Evolutionary conservation across 2,329 filamentous ascomycete species (phyloP), one percentile per base, ranked within the genome.

Genomic region (Delphinella strobiligena): DNA sequence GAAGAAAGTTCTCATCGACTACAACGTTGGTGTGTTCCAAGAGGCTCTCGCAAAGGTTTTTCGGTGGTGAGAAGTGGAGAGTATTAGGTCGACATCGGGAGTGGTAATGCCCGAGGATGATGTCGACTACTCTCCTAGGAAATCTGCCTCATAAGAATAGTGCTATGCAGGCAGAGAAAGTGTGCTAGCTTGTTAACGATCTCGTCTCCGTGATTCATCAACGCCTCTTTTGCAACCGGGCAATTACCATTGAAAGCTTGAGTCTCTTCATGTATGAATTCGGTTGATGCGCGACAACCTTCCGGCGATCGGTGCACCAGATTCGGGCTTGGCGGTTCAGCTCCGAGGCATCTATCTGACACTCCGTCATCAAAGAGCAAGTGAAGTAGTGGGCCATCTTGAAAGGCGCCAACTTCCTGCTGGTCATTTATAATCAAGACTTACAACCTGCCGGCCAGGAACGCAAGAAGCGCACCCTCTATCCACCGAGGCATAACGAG

Each of bases 21-120:
- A 89, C 74, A 91, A 93, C 51, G 82, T 89, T 2, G 80, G 85
- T 52, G 79, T 84, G 0, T 80, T 88, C 22, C 82, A 88, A 36
- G 77, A 83, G 52, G 84, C 84, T 0, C 61, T 93, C 53, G 76
- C 78, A 30, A 77, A 87, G 55, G 85, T 91, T 46, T 91, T 91
- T 52, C 68, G 57, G 19, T 47, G 4, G 42, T 41, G 17, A 37
- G 17, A 8, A 24, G 14, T n/a, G n/a, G n/a, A n/a, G n/a, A n/a
- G n/a, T n/a, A n/a, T n/a, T n/a, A n/a, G n/a, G n/a, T n/a, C n/a
- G n/a, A n/a, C n/a, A n/a, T n/a, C n/a, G n/a, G n/a, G n/a, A n/a
- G n/a, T n/a, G n/a, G n/a, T n/a, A n/a, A n/a, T n/a, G n/a, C n/a
- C n/a, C n/a, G n/a, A n/a, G n/a, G n/a, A n/a, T n/a, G n/a, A n/a